Evolutionary conservation across 352 stramenopile genomes (phyloP).

Genomic region (Peronosclerospora sorghi): DNA sequence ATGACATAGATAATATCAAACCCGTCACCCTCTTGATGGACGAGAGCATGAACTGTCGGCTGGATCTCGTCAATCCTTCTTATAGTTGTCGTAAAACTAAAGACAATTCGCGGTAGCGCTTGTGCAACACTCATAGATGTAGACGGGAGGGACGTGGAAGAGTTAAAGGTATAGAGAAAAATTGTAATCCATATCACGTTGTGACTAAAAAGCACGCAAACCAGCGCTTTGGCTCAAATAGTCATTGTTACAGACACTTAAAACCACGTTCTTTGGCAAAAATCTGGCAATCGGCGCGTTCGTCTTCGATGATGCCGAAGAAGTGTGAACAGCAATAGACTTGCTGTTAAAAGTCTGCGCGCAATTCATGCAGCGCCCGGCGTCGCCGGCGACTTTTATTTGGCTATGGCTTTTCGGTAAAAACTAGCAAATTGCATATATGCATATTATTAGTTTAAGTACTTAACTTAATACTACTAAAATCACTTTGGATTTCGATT

Average conservation of each 20-base stretch:
- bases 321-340: constrained; percentile 4
- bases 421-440: too few species aligned
- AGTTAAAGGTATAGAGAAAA: constrained; percentile 29
- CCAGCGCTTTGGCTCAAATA: constrained; percentile 9
- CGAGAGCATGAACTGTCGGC: constrained; percentile 25
- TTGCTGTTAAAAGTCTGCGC: too few species aligned
- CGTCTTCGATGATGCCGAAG: constrained; percentile 5
- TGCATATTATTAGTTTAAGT: too few species aligned
- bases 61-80: constrained; percentile 25
- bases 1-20: constrained; percentile 46
- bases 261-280: constrained; percentile 10
- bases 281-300: constrained; percentile 8
- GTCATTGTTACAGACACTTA: constrained; percentile 5
- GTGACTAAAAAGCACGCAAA: constrained; percentile 21
- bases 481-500: too few species aligned
- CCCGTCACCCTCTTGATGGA: constrained; percentile 25
- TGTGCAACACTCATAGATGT: constrained; percentile 11
- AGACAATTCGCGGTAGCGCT: constrained; percentile 30
- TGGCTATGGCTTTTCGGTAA: too few species aligned
- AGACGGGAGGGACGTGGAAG: constrained; percentile 11
- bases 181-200: constrained; percentile 24
- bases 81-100: constrained; percentile 47
- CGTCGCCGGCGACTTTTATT: too few species aligned
- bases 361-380: too few species aligned
- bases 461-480: too few species aligned